These are phyloP conservation scores for Trichoderma orchidacearum DNA, from an alignment of 495 filamentous ascomycete species.

Conservation along the genomic window DNA sequence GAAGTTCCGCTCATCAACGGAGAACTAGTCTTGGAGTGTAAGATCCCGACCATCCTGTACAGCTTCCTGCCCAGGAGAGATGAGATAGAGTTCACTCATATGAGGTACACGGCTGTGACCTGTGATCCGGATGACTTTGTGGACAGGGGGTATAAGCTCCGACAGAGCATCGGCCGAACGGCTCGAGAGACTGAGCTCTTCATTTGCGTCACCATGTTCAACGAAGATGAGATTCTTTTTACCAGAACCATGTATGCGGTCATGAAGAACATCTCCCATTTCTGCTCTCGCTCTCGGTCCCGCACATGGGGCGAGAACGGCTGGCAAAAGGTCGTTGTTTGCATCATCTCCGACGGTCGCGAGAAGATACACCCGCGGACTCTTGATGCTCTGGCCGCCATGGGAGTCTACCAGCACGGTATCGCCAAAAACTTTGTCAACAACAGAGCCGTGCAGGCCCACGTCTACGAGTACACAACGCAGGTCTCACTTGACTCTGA, in stretches of 20 bases:
- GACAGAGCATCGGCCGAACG: slow-evolving; percentile 84
- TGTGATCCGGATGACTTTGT: slow-evolving; percentile 96
- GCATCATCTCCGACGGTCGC: slow-evolving; percentile 86
- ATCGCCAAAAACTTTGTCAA: slow-evolving; percentile 99
- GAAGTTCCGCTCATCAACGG: slow-evolving; percentile 95
- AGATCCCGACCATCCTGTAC: slow-evolving; percentile 95
- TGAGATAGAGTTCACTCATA: slow-evolving; percentile 94
- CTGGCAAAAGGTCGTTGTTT: slow-evolving; percentile 99
- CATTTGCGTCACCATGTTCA: slow-evolving; percentile 99
- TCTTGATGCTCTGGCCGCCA: slow-evolving; percentile 86
- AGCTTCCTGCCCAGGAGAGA: slow-evolving; percentile 85
- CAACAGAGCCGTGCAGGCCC: slow-evolving; percentile 65
- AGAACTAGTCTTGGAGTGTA: slow-evolving; percentile 94
- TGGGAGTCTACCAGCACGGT: slow-evolving; percentile 97
- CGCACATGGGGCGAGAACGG: slow-evolving; percentile 94
- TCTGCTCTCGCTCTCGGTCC: slow-evolving; percentile 83
- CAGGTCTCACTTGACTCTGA: slow-evolving; percentile 93
- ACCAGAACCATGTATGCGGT: slow-evolving; percentile 98
- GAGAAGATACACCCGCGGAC: slow-evolving; percentile 90
- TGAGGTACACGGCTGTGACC: slow-evolving; percentile 99
- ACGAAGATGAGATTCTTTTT: slow-evolving; percentile 92
- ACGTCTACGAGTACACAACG: slow-evolving; percentile 98
- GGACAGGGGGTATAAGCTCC: slow-evolving; percentile 74
- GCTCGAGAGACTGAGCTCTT: slow-evolving; percentile 92
- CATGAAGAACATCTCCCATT: slow-evolving; percentile 95